Evolutionary conservation across 2,329 filamentous ascomycete species (phyloP).

Genomic region (Lachnellula suecica): DNA sequence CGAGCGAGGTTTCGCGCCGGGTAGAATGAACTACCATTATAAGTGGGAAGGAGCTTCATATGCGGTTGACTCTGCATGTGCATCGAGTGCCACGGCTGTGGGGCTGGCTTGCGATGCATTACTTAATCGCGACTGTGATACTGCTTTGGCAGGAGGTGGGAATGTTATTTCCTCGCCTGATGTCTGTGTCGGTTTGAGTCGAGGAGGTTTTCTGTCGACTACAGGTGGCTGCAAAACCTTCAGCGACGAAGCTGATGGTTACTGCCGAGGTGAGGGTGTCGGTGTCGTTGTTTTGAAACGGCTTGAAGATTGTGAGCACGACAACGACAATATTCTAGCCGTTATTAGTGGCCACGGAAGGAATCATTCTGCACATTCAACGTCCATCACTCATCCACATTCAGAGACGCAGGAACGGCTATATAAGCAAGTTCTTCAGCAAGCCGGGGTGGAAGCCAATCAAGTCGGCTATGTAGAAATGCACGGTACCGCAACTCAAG

Average conservation of each 20-base stretch:
- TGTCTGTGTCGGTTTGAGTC: slow-evolving; percentile 5
- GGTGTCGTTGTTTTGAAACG: slow-evolving; percentile 37
- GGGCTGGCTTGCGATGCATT: background rate
- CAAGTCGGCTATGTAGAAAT: slow-evolving; percentile 82
- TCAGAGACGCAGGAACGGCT: slow-evolving; percentile 33
- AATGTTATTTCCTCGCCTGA: slow-evolving; percentile 5
- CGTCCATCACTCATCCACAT: slow-evolving; percentile 50
- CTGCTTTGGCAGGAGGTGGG: slow-evolving; percentile 12
- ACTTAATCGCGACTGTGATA: slow-evolving; percentile 4
- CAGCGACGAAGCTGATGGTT: slow-evolving; percentile 47
- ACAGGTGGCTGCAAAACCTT: slow-evolving; percentile 46
- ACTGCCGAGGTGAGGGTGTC: slow-evolving; percentile 48
- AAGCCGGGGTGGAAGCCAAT: slow-evolving; percentile 68
- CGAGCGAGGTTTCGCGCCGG: slow-evolving; percentile 14
- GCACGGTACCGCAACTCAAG: slow-evolving; percentile 84
- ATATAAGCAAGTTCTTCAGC: slow-evolving; percentile 66
- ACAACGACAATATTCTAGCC: slow-evolving; percentile 45
- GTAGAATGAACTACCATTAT: slow-evolving; percentile 34
- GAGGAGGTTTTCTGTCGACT: slow-evolving; percentile 42
- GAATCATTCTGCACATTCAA: slow-evolving; percentile 75
- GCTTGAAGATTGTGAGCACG: slow-evolving; percentile 45
- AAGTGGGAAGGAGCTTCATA: slow-evolving; percentile 36
- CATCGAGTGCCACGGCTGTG: slow-evolving; percentile 30
- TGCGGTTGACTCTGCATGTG: slow-evolving; percentile 35
- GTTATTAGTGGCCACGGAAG: slow-evolving; percentile 68